Percentiles rank a stretch among this genome's conserved stretches.
Conservation (phyloP, 345 rosid genomes). For the Geranium brycei region DNA sequence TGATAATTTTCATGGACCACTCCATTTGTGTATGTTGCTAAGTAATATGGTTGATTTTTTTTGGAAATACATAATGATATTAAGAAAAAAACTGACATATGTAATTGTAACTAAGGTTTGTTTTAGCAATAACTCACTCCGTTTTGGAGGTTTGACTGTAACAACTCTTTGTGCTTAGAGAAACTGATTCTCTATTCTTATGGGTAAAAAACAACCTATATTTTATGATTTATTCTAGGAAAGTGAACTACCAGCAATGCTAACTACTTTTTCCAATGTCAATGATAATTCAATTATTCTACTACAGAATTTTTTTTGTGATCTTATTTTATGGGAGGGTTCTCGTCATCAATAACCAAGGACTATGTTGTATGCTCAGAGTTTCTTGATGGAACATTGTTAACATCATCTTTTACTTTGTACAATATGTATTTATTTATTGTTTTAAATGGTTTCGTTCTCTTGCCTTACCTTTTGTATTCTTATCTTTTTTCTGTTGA, state of each 20-base stretch:
- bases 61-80: background rate
- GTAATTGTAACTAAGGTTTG: background rate
- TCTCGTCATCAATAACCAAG: background rate
- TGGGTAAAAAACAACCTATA: background rate
- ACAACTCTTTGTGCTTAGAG: too few relatives aligned
- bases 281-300: background rate
- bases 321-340: background rate
- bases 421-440: background rate
- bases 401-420: background rate
- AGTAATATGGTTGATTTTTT: too few relatives aligned
- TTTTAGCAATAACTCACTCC: too few relatives aligned
- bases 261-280: too few relatives aligned
- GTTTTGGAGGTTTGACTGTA: too few relatives aligned
- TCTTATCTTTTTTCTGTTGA: constrained; percentile 12
- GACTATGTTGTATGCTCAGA: background rate
- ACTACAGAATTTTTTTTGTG: background rate
- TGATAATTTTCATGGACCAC: background rate
- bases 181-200: too few relatives aligned
- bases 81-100: background rate
- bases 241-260: too few relatives aligned
- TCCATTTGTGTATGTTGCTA: background rate
- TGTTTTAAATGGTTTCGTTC: constrained; percentile 2
- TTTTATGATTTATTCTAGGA: too few relatives aligned
- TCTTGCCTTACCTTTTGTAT: constrained; percentile 8
- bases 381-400: background rate